A percentile compares a stretch with the other conserved stretches of the same genome.
Conservation (phyloP, 106 monocot species). For the Phalaenopsis aphrodite region DNA sequence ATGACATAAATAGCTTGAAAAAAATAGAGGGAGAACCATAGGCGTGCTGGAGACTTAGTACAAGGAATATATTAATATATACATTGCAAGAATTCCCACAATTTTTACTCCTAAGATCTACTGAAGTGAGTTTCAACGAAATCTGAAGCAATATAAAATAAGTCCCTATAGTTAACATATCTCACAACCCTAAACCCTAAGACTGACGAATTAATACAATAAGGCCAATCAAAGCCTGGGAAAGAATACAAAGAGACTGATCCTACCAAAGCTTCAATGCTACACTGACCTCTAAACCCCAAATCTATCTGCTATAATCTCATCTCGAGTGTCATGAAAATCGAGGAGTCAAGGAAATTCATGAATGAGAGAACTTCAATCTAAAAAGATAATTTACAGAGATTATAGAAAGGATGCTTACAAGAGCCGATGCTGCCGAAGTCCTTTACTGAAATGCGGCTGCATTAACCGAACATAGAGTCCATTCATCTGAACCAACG, state of each 20-base stretch:
- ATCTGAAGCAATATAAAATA: too few species aligned
- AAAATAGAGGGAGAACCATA: too few species aligned
- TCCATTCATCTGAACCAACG: slow-evolving; percentile 77
- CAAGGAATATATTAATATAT: too few species aligned
- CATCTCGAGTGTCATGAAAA: not conserved
- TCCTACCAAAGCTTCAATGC: not conserved
- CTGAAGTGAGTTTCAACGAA: too few species aligned
- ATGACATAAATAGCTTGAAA: too few species aligned
- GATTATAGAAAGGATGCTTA: slow-evolving; percentile 21
- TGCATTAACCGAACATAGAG: slow-evolving; percentile 96
- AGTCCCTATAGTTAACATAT: not conserved
- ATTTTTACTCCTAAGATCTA: too few species aligned
- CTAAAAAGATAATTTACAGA: slow-evolving; percentile 33
- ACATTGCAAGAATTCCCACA: too few species aligned
- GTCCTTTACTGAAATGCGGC: slow-evolving; percentile 93
- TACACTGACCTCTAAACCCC: not conserved
- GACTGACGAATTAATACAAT: slow-evolving; percentile 17
- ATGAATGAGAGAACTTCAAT: not conserved
- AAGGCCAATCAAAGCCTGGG: slow-evolving; percentile 27
- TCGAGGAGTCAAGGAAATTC: not conserved
- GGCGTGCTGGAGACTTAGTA: too few species aligned
- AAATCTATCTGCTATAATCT: not conserved
- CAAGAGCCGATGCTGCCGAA: slow-evolving; percentile 62
- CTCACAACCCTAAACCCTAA: not conserved
- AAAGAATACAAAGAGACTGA: slow-evolving; percentile 31